A percentile compares a stretch with the other conserved stretches of the same genome.
Conservation (phyloP, 768 basidiomycete genomes). For the Hygrophoropsis aurantiaca region DNA sequence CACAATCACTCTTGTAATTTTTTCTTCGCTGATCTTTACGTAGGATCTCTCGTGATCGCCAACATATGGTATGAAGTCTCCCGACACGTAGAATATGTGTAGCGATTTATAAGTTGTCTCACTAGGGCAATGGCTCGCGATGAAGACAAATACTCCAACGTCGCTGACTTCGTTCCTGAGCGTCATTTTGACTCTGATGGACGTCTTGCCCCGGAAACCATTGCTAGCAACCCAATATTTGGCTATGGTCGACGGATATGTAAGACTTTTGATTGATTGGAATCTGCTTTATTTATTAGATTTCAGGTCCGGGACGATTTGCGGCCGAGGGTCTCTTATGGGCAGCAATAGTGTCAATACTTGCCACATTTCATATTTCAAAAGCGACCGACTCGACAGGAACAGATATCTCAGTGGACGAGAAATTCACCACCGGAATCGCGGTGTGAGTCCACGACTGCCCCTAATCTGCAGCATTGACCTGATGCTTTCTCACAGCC, state of each 20-base stretch:
- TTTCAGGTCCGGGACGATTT: slow-evolving; percentile 7
- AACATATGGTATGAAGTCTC: slow-evolving; percentile 3
- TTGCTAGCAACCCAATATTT: slow-evolving; percentile 1
- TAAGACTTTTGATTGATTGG: neutral
- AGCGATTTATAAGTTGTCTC: neutral
- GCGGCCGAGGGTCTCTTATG: slow-evolving; percentile 4
- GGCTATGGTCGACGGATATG: slow-evolving; percentile 7
- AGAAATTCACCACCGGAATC: slow-evolving; percentile 21
- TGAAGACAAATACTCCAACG: slow-evolving; percentile 14
- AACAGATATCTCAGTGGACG: slow-evolving; percentile 19
- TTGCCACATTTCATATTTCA: slow-evolving; percentile 6
- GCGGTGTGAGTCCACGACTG: slow-evolving; percentile 10
- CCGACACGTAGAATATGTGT: no score
- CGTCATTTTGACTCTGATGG: slow-evolving; percentile 15
- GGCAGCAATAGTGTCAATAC: slow-evolving; percentile 5
- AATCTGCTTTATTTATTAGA: neutral
- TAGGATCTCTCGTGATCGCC: slow-evolving; percentile 1
- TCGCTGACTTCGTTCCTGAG: slow-evolving; percentile 25
- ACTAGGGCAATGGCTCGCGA: slow-evolving; percentile 25
- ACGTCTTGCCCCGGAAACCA: neutral
- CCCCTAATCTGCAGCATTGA: neutral
- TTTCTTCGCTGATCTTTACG: neutral
- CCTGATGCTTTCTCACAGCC: slow-evolving; percentile 3
- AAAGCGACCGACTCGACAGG: slow-evolving; percentile 22
- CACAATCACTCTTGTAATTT: neutral